A percentile compares a stretch with the other conserved stretches of the same genome.
These are phyloP conservation scores for Lavandula angustifolia DNA, from an alignment of 257 asterid genomes.

Conservation along the genomic window DNA sequence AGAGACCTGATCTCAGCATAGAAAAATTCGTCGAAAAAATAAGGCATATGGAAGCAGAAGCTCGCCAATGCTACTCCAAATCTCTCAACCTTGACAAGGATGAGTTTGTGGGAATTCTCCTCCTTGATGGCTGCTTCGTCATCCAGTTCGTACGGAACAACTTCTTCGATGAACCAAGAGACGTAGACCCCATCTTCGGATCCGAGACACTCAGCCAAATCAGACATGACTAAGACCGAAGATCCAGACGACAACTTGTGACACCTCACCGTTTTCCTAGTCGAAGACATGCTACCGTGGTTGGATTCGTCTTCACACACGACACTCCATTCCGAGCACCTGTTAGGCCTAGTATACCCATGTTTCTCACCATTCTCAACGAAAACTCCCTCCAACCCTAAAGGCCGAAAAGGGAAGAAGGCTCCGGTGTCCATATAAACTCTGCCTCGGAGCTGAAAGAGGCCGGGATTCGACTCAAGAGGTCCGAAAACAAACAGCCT, in stretches of 20 bases:
- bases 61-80: conserved; percentile 38
- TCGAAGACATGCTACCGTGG: conserved; percentile 18
- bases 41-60: neutral
- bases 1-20: neutral
- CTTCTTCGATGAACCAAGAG: neutral
- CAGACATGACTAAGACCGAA: conserved; percentile 1
- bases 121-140: conserved; percentile 49
- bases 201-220: conserved; percentile 30
- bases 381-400: neutral
- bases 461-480: conserved; percentile 16
- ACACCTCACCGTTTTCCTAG: neutral
- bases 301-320: neutral
- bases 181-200: conserved; percentile 25
- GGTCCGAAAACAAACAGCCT: neutral
- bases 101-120: conserved; percentile 36
- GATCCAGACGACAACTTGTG: conserved; percentile 11
- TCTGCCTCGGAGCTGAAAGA: conserved; percentile 27
- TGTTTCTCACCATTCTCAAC: neutral
- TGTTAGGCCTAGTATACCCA: conserved; percentile 26
- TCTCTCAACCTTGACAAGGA: neutral
- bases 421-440: neutral
- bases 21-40: conserved; percentile 15
- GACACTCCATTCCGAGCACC: conserved; percentile 9
- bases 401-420: neutral
- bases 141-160: conserved; percentile 24